Evolutionary conservation across 805 yeast species (phyloP).

Genomic region (Kodamaea laetipori): DNA sequence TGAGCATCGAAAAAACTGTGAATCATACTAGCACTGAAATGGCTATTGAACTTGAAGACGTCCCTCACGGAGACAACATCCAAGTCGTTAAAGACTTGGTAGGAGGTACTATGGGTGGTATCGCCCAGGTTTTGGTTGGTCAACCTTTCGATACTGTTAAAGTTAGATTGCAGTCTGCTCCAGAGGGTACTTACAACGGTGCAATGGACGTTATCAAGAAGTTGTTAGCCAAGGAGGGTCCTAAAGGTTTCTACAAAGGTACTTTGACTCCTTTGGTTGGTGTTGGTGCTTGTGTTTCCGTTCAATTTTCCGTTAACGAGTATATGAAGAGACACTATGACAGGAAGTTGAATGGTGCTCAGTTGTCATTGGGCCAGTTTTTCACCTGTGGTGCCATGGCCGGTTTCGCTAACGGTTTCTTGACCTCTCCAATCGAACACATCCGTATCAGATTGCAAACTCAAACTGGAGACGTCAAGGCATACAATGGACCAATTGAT

Average conservation of each 20-base stretch:
- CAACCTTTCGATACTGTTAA: constrained; percentile 97
- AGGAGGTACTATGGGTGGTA: constrained; percentile 94
- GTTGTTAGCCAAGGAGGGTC: constrained; percentile 52
- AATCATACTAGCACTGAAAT: constrained; percentile 15
- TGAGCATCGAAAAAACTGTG: background rate
- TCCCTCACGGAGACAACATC: constrained; percentile 35
- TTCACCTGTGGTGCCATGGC: constrained; percentile 88
- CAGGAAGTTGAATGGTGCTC: constrained; percentile 44
- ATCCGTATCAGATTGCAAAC: constrained; percentile 93
- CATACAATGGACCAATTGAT: constrained; percentile 73
- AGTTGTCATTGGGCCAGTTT: constrained; percentile 62
- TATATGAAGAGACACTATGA: constrained; percentile 82
- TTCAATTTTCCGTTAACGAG: constrained; percentile 94
- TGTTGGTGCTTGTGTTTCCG: constrained; percentile 95
- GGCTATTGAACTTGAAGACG: constrained; percentile 49
- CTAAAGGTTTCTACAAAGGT: constrained; percentile 46
- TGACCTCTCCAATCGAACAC: constrained; percentile 95
- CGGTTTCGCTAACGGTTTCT: constrained; percentile 83
- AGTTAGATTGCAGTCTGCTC: constrained; percentile 87
- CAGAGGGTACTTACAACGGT: constrained; percentile 71
- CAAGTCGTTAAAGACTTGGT: constrained; percentile 73
- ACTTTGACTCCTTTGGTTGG: constrained; percentile 50
- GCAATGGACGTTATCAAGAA: constrained; percentile 76
- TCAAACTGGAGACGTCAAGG: constrained; percentile 58
- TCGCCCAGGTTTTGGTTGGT: constrained; percentile 92